Base-by-base conservation (phyloP, 768 basidiomycete genomes). In the Lentinula edodes region DNA sequence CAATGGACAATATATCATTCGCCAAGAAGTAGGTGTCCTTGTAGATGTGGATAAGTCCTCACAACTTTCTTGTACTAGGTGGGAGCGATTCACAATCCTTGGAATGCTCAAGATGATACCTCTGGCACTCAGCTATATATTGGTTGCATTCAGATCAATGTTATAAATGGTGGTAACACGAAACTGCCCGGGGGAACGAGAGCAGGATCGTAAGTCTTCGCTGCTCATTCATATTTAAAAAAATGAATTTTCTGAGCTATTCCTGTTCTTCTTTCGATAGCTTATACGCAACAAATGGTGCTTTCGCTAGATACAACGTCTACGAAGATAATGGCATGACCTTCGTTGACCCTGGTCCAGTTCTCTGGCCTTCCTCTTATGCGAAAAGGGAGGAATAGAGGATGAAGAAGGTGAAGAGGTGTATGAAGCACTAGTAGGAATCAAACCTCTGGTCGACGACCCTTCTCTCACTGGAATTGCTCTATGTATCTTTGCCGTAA, bases 111-210 rank as follows among this genome's bases (percentile, higher is more conserved):
- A 16, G 50, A 52, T 28, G 34, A 34, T 58, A 46, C 42, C 7
- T 58, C 57, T 32, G 61, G 57, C 15, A 55, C 61, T 20, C 59
- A 60, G 59, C 45, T 50, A 16, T 60, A 60, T 23, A 52, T 60
- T 32, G 64, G 64, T 5, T 68, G 67, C 35, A 64, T 68, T 45
- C 66, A 67, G 35, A 36, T 68, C 2, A 58, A 68, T n/a, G 64
- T 68, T 18, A 61, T 51, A 16, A 57, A 63, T 45, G 66, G 67
- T 28, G 67, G 67, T 3, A 45, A 54, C 38, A 15, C 52, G 5
- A 38, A 63, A 20, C 66, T 68, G 35, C 67, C 66, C 6, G 42
- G 41, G 3, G 67, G 67, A 9, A 65, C 64, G 12, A 62, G 65
- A 18, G 64, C 67, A 10, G 62, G 62, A 38, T 53, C 60, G 67